Percentiles rank a stretch among this genome's conserved stretches.
Conservation (phyloP, 2,329 filamentous ascomycete species). For the Colletotrichum sp. region DNA sequence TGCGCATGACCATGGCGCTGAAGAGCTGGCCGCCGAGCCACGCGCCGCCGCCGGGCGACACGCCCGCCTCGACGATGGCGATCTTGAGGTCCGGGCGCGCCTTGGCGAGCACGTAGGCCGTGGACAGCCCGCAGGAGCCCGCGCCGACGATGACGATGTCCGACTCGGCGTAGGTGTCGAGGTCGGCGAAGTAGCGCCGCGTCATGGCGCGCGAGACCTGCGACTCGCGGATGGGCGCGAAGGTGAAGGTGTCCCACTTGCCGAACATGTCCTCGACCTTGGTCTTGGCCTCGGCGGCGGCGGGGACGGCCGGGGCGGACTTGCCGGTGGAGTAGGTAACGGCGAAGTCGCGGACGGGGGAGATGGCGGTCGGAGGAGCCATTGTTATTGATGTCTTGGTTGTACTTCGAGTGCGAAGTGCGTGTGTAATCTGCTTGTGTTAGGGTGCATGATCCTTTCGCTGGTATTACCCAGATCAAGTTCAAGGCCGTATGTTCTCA, state of each 20-base stretch:
- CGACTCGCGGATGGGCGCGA: constrained; percentile 87
- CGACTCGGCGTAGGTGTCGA: constrained; percentile 88
- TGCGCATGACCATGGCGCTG: constrained; percentile 94
- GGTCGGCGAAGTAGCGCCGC: constrained; percentile 87
- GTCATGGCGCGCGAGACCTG: constrained; percentile 95
- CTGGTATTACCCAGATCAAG: constrained; percentile 99
- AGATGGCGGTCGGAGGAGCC: constrained; percentile 79
- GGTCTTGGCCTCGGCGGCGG: constrained; percentile 28
- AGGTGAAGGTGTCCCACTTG: constrained; percentile 83
- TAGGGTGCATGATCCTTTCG: constrained; percentile 92
- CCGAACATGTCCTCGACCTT: constrained; percentile 62
- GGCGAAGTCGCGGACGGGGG: constrained; percentile 51
- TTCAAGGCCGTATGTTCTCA: constrained; percentile 93
- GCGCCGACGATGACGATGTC: constrained; percentile 95
- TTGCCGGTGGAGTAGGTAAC: constrained; percentile 29
- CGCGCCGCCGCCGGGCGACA: constrained; percentile 86
- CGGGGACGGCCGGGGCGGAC: constrained; percentile 54
- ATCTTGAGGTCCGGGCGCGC: constrained; percentile 90
- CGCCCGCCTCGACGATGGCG: constrained; percentile 86
- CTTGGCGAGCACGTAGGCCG: constrained; percentile 84
- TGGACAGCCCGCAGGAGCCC: constrained; percentile 84
- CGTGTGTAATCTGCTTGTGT: constrained; percentile 5
- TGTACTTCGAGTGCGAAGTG: not conserved
- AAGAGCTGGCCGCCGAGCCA: constrained; percentile 96
- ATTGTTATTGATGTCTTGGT: constrained; percentile 58